Conservation (phyloP, 257 asterid species). For the Asclepias syriaca region DNA sequence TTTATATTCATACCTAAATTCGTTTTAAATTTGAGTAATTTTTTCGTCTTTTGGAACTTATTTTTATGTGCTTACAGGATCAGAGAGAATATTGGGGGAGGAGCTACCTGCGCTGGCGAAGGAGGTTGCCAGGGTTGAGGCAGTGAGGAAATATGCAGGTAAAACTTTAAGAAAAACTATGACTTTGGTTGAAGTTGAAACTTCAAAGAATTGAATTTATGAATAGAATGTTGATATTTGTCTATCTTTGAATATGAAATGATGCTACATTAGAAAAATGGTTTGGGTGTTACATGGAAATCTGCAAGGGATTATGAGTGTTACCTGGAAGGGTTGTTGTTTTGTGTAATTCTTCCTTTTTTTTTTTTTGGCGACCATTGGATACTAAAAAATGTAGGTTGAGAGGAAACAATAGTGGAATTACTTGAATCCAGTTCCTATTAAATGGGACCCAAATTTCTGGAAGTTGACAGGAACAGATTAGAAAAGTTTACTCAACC, state of each 20-base stretch:
- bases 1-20: background rate
- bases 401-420: background rate
- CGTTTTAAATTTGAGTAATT: background rate
- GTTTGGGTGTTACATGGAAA: background rate
- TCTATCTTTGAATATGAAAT: background rate
- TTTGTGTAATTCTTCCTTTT: background rate
- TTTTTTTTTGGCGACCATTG: background rate
- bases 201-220: background rate
- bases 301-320: background rate
- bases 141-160: constrained; percentile 92
- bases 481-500: background rate
- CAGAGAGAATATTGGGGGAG: constrained; percentile 57
- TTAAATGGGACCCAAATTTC: background rate
- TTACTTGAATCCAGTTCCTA: background rate
- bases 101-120: constrained; percentile 86
- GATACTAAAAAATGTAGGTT: background rate
- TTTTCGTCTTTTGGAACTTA: background rate
- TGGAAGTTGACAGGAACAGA: background rate
- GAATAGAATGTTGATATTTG: background rate
- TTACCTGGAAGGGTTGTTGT: background rate
- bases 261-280: background rate
- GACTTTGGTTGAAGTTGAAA: background rate
- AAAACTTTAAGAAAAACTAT: background rate
- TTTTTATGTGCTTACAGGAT: constrained; percentile 46
- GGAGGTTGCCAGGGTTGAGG: constrained; percentile 94